Percentiles rank a stretch among this genome's conserved stretches.
Evolutionary conservation across 2,329 filamentous ascomycete species (phyloP).

Genomic region (Fusarium subglutinans): DNA sequence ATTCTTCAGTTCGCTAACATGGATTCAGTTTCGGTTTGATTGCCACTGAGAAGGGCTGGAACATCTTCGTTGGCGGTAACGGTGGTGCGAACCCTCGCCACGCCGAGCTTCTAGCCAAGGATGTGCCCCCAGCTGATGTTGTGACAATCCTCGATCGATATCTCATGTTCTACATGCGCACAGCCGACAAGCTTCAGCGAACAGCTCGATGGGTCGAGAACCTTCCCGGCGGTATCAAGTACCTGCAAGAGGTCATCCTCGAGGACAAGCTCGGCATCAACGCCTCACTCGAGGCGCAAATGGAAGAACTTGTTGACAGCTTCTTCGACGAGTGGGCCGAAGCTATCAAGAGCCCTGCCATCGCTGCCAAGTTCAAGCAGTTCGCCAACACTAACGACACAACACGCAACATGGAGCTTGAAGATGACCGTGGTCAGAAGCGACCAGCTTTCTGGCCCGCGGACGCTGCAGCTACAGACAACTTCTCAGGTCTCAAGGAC

Average conservation of each 20-base stretch:
- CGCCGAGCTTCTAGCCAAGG: conserved; percentile 83
- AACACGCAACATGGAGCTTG: conserved; percentile 73
- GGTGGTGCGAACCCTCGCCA: conserved; percentile 87
- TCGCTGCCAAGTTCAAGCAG: conserved; percentile 77
- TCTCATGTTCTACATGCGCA: conserved; percentile 92
- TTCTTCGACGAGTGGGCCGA: conserved; percentile 96
- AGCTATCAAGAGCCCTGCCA: conserved; percentile 74
- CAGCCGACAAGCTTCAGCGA: conserved; percentile 87
- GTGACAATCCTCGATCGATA: conserved; percentile 88
- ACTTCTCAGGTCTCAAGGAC: conserved; percentile 73
- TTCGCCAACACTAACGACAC: conserved; percentile 85
- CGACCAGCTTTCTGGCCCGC: conserved; percentile 82
- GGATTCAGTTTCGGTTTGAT: conserved; percentile 80
- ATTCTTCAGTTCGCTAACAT: conserved; percentile 14
- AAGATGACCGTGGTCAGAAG: conserved; percentile 76
- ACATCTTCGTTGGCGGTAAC: conserved; percentile 90
- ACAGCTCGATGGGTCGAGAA: conserved; percentile 89
- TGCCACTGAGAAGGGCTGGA: conserved; percentile 91
- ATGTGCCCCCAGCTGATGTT: conserved; percentile 84
- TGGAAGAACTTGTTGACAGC: conserved; percentile 82
- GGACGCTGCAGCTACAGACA: conserved; percentile 69
- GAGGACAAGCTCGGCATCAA: conserved; percentile 88
- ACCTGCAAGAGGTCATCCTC: conserved; percentile 83
- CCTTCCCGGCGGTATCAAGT: conserved; percentile 83
- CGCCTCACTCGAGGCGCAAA: conserved; percentile 84